A percentile compares a stretch with the other conserved stretches of the same genome.
These are phyloP conservation scores for Setaria italica DNA, from an alignment of 202 grass and related monocot species.

Conservation along the genomic window DNA sequence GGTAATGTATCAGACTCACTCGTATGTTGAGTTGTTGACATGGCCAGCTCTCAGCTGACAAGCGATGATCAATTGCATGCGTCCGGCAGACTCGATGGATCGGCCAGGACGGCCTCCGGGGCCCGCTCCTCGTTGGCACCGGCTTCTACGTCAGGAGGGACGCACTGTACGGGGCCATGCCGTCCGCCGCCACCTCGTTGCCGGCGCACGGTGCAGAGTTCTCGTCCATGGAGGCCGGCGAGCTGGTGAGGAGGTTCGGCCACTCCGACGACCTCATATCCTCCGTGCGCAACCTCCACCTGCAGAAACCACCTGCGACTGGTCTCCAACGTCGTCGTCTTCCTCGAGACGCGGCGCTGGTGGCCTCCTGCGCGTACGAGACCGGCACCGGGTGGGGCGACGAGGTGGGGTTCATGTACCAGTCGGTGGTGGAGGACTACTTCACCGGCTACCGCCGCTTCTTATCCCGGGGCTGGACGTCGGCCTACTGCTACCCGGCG, in stretches of 20 bases:
- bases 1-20: too few species aligned
- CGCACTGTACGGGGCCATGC: constrained; percentile 59
- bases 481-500: constrained; percentile 55
- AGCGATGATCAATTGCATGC: too few species aligned
- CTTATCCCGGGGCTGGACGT: constrained; percentile 65
- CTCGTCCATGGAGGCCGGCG: constrained; percentile 24
- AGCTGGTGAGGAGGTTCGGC: constrained; percentile 50
- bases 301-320: too few species aligned
- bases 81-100: constrained; percentile 41
- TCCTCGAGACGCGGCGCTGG: neutral
- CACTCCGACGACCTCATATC: constrained; percentile 33
- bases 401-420: constrained; percentile 66
- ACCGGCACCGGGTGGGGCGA: constrained; percentile 53
- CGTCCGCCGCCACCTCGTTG: neutral
- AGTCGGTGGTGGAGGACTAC: constrained; percentile 69
- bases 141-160: constrained; percentile 62
- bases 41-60: too few species aligned
- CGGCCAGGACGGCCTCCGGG: constrained; percentile 58
- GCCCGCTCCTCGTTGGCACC: constrained; percentile 66
- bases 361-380: constrained; percentile 54
- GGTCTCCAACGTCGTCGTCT: neutral
- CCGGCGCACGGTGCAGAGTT: too few species aligned
- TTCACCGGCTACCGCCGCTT: constrained; percentile 70
- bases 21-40: too few species aligned
- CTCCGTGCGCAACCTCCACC: constrained; percentile 32